Conservation (phyloP, 1,284 basidiomycete genomes). For the Ceratobasidium sp. region DNA sequence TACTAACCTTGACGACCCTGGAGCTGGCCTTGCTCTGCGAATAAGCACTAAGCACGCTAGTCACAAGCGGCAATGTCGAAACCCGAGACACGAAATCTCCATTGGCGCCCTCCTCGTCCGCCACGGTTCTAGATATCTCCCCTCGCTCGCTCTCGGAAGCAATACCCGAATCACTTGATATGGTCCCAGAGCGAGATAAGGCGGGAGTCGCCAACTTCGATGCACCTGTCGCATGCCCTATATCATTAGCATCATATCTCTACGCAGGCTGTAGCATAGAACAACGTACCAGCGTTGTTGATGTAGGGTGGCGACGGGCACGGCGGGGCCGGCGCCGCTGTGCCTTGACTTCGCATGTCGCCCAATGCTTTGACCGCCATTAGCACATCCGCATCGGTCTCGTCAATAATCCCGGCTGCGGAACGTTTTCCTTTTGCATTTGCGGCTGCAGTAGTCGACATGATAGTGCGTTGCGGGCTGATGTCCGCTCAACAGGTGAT, state of each 20-base stretch:
- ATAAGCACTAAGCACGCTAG: constrained; percentile 75
- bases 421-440: not conserved
- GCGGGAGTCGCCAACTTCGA: constrained; percentile 16
- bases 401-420: constrained; percentile 49
- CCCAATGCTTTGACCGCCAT: constrained; percentile 75
- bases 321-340: constrained; percentile 23
- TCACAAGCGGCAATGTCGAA: constrained; percentile 67
- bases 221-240: constrained; percentile 1
- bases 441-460: constrained; percentile 17
- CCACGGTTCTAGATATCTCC: constrained; percentile 11
- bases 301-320: constrained; percentile 1
- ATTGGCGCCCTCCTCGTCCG: constrained; percentile 35
- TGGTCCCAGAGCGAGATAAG: constrained; percentile 26
- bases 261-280: not conserved
- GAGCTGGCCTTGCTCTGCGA: constrained; percentile 82
- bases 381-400: constrained; percentile 64
- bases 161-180: constrained; percentile 23
- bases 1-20: constrained; percentile 74
- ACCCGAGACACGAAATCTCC: constrained; percentile 63
- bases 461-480: not conserved
- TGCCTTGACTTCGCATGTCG: constrained; percentile 66
- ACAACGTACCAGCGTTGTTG: constrained; percentile 35
- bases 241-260: constrained; percentile 6
- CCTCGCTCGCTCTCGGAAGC: constrained; percentile 6
- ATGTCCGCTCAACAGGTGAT: not conserved